Base-by-base conservation (phyloP, 768 basidiomycete species). In the Lentinula sp. region DNA sequence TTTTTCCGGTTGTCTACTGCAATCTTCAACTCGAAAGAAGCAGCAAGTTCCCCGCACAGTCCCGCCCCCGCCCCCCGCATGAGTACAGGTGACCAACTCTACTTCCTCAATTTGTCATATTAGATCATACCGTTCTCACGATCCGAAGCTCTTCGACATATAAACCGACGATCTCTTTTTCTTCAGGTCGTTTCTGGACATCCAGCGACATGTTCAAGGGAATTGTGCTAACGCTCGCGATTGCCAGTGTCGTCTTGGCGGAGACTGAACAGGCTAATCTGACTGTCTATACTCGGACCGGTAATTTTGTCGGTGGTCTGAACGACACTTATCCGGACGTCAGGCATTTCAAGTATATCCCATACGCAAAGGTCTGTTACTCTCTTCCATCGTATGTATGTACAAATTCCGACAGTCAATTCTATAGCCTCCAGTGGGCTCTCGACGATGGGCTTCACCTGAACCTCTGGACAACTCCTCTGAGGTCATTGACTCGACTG, bases 341-440 rank as follows among this genome's bases (percentile, higher is more conserved):
- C 37, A 60, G 59, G 40, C 59, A 60, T n/a, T 60, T 60, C 59
- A 60, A 60, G 59, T 60, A 60, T 50, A 32, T 60, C 7, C 59
- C 59, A 9, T 60, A 60, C 40, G 59, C 59, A 31, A 60, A 60
- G 49, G 59, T 53, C 28, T 39, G 40, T 42, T 21, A 21, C 1
- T 39, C 9, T 11, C 18, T 39, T 16, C 11, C 8, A 23, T 21
- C 21, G 21, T 23, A 48, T 18, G 0, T n/a, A 11, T 39, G 10
- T 9, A 10, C 3, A 18, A 11, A 48, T 48, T 21, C 28, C 28
- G 2, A 21, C 46, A 23, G 21, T 48, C 16, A 7, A 18, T 16
- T 45, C 43, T 48, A 10, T 34, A 65, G 59, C 64, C 61, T 45
- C 64, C 64, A 11, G 64, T 65, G 3, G 35, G 35, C 8, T 18